phyloP scores from a whole-genome alignment of 164 flowering plant species.

The Pachysandra terminalis region DNA sequence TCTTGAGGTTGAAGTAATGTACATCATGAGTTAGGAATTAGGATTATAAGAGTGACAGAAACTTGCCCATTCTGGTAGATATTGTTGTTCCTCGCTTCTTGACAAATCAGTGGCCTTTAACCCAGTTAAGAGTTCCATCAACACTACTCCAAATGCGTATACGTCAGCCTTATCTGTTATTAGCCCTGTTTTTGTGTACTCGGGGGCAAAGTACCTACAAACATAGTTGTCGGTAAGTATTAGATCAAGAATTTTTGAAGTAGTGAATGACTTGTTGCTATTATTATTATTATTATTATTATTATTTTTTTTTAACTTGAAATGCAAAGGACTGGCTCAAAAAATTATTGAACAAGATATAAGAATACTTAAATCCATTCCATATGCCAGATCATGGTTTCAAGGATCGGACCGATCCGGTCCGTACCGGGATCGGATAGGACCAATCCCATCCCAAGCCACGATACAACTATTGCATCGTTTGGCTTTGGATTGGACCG shows the following conservation, averaged over 20 bases:
- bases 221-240: background rate
- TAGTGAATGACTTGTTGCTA: background rate
- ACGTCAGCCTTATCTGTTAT: constrained; percentile 45
- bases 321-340: too few species aligned
- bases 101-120: constrained; percentile 26
- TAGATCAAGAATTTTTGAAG: background rate
- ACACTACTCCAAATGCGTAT: constrained; percentile 40
- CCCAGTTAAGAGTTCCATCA: constrained; percentile 39
- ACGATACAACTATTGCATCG: too few species aligned
- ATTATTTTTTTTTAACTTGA: too few species aligned
- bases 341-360: too few species aligned
- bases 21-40: background rate
- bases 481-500: too few species aligned
- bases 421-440: too few species aligned
- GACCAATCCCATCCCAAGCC: too few species aligned
- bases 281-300: too few species aligned
- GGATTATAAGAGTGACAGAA: background rate
- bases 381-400: too few species aligned
- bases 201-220: constrained; percentile 41
- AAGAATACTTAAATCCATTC: too few species aligned
- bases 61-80: constrained; percentile 32
- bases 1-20: background rate
- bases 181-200: constrained; percentile 33
- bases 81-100: constrained; percentile 22
- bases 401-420: too few species aligned